Base-by-base conservation (phyloP, 106 monocot species). In the Cymbidium sinense region DNA sequence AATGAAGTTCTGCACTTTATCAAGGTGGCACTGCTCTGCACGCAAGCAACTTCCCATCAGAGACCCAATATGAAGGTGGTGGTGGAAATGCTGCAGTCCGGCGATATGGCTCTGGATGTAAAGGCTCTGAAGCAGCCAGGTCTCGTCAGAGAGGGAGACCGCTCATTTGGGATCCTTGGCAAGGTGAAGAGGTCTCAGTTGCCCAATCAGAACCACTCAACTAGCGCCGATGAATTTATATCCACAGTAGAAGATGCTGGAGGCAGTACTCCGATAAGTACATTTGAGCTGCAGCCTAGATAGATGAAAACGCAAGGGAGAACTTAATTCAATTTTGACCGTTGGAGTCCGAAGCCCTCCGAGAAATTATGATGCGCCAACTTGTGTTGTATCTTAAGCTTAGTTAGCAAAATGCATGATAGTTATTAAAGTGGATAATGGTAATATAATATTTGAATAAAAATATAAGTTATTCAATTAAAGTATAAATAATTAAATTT, bases 31-130 rank as follows among this genome's bases (percentile, higher is more conserved):
- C 81, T 89, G 20, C 73, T 81, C 29, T 89, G 89, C 73, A 89
- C 86, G 31, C 89, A 89, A 77, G 89, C 86, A 30, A 29, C 41
- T 5, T 37, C 89, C 1, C 75, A 77, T 13, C 81, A 79, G 67
- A 84, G 89, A 43, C 89, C 89, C 30, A 86, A 83, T 25, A 89
- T 89, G 89, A 79, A 70, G 20, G 75, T 82, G 67, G 89, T 86
- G 72, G 81, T 89, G 3, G 35, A 84, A 20, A 84, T 89, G 86
- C 84, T 89, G 64, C 37, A 54, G 8, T 21, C 70, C 31, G 51
- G 55, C 19, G 50, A 29, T 1, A 21, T 39, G 10, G 7, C 13
- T 29, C 74, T 83, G 28, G 85, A 83, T 76, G 85, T 88, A 0
- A 62, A 20, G 27, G 44, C 29, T 54, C 75, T 87, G 33, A 50